Conservation (phyloP, 2,329 filamentous ascomycete genomes). For the Cephalotrichum gorgonifer region DNA sequence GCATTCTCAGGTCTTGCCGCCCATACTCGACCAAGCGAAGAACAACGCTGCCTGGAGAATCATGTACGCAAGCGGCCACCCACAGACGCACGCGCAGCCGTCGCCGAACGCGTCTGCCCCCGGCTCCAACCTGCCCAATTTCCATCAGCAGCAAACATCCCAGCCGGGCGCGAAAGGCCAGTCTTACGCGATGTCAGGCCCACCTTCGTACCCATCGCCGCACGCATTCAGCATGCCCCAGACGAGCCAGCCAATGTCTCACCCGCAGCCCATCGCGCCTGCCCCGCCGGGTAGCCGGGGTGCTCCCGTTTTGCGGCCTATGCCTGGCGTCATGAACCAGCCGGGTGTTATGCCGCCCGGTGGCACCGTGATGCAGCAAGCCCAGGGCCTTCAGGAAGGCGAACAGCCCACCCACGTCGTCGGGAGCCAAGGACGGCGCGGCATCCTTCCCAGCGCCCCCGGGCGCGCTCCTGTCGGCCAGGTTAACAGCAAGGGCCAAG, state of each 20-base stretch:
- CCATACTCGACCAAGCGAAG: conserved; percentile 23
- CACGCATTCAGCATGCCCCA: conserved; percentile 53
- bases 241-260: conserved; percentile 54
- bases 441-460: conserved; percentile 83
- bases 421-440: conserved; percentile 83
- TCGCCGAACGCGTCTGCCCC: conserved; percentile 53
- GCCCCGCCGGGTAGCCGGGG: conserved; percentile 49
- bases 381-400: conserved; percentile 41
- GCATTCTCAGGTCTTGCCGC: conserved; percentile 4
- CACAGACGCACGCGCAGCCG: conserved; percentile 52
- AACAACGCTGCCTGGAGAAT: conserved; percentile 33
- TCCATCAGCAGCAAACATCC: conserved; percentile 35
- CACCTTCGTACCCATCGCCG: conserved; percentile 38
- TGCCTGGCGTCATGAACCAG: conserved; percentile 56
- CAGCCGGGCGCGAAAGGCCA: conserved; percentile 36
- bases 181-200: conserved; percentile 36
- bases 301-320: conserved; percentile 55
- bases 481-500: conserved; percentile 62
- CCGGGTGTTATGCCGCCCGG: conserved; percentile 31
- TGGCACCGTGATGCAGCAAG: conserved; percentile 47
- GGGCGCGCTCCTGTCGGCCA: conserved; percentile 64
- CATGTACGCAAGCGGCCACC: conserved; percentile 45
- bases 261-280: conserved; percentile 67
- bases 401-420: conserved; percentile 77
- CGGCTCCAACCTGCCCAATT: conserved; percentile 40